These are phyloP conservation scores for Pythium plurisporium DNA, from an alignment of 352 stramenopile species.

Conservation along the genomic window DNA sequence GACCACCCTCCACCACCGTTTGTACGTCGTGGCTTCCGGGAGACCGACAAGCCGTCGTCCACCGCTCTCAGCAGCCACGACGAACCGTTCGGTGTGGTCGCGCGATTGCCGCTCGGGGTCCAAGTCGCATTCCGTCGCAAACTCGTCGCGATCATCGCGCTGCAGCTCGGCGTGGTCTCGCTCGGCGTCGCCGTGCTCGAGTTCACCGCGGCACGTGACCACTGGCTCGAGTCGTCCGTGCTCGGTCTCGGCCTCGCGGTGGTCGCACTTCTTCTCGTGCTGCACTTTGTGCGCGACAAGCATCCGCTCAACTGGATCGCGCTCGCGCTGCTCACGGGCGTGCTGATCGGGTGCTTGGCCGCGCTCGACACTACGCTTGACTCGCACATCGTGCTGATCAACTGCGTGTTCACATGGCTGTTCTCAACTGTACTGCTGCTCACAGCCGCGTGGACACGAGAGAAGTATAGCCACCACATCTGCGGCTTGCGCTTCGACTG, in stretches of 20 bases:
- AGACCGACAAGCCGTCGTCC: not conserved
- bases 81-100: conserved; percentile 11
- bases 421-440: conserved; percentile 15
- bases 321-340: not conserved
- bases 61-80: not conserved
- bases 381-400: conserved; percentile 18
- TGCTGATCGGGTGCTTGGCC: conserved; percentile 4
- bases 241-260: not conserved
- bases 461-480: too few relatives aligned
- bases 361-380: not conserved
- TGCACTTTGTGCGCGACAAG: not conserved
- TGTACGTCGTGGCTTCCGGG: not conserved
- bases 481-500: too few relatives aligned
- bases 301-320: not conserved
- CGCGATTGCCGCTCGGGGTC: conserved; percentile 11
- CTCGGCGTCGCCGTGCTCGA: not conserved
- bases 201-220: too few relatives aligned
- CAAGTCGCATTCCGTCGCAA: conserved; percentile 27
- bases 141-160: not conserved
- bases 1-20: too few relatives aligned
- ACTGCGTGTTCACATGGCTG: conserved; percentile 19
- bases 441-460: conserved; percentile 4
- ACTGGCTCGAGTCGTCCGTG: too few relatives aligned
- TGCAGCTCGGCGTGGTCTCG: not conserved
- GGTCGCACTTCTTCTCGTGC: not conserved